phyloP scores from a whole-genome alignment of 2,329 filamentous ascomycete species.

The Aspergillus oerlinghausenensis region DNA sequence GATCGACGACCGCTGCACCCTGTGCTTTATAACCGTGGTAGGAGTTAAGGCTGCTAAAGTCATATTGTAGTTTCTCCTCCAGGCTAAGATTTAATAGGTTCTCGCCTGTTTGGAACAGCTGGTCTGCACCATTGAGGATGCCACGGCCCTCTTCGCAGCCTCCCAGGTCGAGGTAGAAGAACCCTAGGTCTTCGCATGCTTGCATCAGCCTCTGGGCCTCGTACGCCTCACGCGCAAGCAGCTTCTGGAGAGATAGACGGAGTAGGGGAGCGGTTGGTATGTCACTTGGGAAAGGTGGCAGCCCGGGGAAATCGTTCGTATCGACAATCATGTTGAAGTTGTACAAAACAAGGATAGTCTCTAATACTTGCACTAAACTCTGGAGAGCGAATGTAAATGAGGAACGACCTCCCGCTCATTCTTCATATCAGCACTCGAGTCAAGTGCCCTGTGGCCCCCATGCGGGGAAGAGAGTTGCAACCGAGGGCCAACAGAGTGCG shows the following conservation, averaged over 20 bases:
- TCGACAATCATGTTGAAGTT: not conserved
- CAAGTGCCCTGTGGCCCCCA: not conserved
- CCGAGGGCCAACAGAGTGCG: conserved; percentile 7
- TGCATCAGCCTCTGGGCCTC: conserved; percentile 35
- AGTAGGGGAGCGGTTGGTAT: conserved; percentile 43
- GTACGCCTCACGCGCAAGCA: conserved; percentile 30
- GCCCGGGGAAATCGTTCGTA: conserved; percentile 18
- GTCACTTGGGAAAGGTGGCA: conserved; percentile 41
- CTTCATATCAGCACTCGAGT: not conserved
- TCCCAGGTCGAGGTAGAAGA: conserved; percentile 54
- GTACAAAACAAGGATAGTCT: not conserved
- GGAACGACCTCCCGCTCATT: not conserved
- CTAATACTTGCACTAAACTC: not conserved
- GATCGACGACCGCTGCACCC: conserved; percentile 46
- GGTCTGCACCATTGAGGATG: conserved; percentile 42
- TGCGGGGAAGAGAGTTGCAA: not conserved
- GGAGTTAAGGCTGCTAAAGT: conserved; percentile 46
- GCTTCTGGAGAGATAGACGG: conserved; percentile 36
- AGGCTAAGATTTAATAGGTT: conserved; percentile 46
- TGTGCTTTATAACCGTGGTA: conserved; percentile 53
- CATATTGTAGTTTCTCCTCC: conserved; percentile 52
- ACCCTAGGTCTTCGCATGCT: conserved; percentile 48
- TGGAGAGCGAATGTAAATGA: not conserved
- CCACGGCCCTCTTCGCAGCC: conserved; percentile 32
- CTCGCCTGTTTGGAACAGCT: conserved; percentile 45